phyloP scores from a whole-genome alignment of 2,329 filamentous ascomycete genomes.

The Aspergillus sp. region DNA sequence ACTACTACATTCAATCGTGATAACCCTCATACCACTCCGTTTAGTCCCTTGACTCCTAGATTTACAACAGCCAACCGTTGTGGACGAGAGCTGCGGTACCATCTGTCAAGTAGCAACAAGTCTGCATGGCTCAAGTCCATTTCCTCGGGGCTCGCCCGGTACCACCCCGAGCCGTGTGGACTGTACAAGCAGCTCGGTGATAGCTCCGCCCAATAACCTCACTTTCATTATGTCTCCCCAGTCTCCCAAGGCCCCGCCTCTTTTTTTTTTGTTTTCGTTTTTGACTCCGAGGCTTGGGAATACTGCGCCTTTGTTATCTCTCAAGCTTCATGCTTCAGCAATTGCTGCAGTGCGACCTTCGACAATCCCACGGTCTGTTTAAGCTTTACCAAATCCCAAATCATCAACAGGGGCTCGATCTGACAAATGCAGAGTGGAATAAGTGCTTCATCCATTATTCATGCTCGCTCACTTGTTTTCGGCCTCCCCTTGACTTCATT shows the following conservation, averaged over 20 bases:
- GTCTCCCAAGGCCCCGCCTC: background rate
- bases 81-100: background rate
- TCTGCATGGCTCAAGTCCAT: too few relatives aligned
- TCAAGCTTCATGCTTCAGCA: background rate
- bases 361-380: background rate
- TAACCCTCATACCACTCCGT: too few relatives aligned
- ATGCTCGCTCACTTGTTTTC: background rate
- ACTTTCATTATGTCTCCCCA: background rate
- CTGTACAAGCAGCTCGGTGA: background rate
- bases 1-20: background rate
- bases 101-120: too few relatives aligned
- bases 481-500: background rate
- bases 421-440: background rate
- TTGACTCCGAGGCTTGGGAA: background rate
- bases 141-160: background rate
- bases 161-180: background rate
- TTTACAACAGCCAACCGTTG: background rate
- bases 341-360: background rate
- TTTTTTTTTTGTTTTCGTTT: background rate
- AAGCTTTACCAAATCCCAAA: background rate
- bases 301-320: background rate
- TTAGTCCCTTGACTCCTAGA: too few relatives aligned
- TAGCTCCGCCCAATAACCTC: background rate
- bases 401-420: background rate
- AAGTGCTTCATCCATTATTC: background rate